A percentile compares a stretch with the other conserved stretches of the same genome.
These are phyloP conservation scores for Polyporus arcularius DNA, from an alignment of 768 basidiomycete species.

Conservation along the genomic window DNA sequence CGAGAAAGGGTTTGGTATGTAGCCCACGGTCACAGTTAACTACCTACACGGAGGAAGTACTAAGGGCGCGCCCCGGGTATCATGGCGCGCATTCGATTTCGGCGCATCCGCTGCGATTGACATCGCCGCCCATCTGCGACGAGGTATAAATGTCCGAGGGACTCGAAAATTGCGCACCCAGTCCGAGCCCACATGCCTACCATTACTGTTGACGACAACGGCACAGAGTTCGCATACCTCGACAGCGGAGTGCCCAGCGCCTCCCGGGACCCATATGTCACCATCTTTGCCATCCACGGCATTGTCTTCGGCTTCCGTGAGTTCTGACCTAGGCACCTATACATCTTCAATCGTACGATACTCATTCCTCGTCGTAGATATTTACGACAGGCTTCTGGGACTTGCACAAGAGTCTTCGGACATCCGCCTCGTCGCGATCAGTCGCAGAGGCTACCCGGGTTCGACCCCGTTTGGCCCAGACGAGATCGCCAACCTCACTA, in stretches of 20 bases:
- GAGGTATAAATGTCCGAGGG: no score
- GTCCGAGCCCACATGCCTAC: background rate
- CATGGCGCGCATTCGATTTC: no score
- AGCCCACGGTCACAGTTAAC: no score
- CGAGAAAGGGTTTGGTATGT: no score
- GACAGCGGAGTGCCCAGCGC: background rate
- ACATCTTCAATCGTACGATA: background rate
- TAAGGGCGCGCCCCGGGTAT: no score
- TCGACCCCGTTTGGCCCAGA: constrained; percentile 23
- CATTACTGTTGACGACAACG: background rate
- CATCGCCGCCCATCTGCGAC: no score
- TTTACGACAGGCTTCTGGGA: background rate
- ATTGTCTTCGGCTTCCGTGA: background rate
- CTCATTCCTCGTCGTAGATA: background rate
- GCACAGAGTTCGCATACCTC: constrained; percentile 1
- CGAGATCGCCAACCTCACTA: constrained; percentile 10
- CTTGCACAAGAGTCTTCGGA: constrained; percentile 7
- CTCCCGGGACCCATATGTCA: background rate
- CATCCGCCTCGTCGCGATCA: constrained; percentile 26
- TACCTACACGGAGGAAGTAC: no score
- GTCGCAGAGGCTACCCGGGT: constrained; percentile 27
- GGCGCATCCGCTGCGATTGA: no score
- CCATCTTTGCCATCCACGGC: constrained; percentile 11
- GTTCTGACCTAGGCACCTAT: background rate
- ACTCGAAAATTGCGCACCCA: no score